A percentile compares a stretch with the other conserved stretches of the same genome.
These are phyloP conservation scores for Suhomyces maxii DNA, from an alignment of 1,139 yeast genomes.

Conservation along the genomic window DNA sequence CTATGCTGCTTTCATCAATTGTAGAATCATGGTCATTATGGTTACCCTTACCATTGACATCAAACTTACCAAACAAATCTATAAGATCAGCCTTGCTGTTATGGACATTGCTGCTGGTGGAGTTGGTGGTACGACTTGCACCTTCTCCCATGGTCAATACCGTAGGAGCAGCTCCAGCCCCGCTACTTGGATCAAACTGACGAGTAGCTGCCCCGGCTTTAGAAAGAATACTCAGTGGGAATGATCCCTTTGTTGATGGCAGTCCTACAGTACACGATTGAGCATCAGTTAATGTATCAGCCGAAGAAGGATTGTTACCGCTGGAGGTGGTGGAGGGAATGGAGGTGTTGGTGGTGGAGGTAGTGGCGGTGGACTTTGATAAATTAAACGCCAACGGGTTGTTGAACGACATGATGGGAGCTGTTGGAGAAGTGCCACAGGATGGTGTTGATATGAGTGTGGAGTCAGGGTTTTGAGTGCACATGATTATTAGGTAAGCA, in stretches of 20 bases:
- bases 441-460: background rate
- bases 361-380: conserved; percentile 45
- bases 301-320: background rate
- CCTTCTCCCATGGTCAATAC: conserved; percentile 24
- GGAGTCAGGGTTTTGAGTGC: background rate
- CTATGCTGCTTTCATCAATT: conserved; percentile 6
- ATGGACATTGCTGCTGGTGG: background rate
- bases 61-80: conserved; percentile 43
- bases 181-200: conserved; percentile 1
- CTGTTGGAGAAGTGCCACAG: background rate
- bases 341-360: conserved; percentile 40
- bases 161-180: conserved; percentile 25
- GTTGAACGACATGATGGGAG: conserved; percentile 30
- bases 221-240: conserved; percentile 21
- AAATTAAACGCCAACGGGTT: conserved; percentile 39
- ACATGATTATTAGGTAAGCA: background rate
- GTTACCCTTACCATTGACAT: conserved; percentile 21
- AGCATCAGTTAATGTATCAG: background rate
- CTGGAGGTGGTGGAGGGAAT: conserved; percentile 14
- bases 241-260: conserved; percentile 17
- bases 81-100: conserved; percentile 31
- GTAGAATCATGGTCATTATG: background rate
- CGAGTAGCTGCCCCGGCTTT: conserved; percentile 11
- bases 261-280: background rate
- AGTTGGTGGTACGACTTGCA: background rate